Evolutionary conservation across 352 stramenopile genomes (phyloP).

Genomic region (Phytopythium vexans): DNA sequence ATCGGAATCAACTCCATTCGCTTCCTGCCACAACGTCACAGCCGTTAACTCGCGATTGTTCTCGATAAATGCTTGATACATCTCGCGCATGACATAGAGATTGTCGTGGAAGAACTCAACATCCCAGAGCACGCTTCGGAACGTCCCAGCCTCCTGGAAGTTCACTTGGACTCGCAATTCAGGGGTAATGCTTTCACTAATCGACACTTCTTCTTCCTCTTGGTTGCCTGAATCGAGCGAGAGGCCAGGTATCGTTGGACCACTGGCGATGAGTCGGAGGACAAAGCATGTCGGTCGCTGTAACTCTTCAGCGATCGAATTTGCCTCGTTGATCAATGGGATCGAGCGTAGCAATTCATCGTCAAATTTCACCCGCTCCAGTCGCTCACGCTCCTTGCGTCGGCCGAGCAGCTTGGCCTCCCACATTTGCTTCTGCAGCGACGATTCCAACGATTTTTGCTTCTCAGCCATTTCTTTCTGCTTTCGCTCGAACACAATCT

Average conservation of each 20-base stretch:
- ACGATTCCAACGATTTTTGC: conserved; percentile 65
- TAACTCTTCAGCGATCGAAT: conserved; percentile 82
- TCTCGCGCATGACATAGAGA: conserved; percentile 84
- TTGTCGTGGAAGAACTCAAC: conserved; percentile 77
- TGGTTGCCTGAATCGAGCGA: conserved; percentile 20
- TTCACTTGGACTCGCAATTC: conserved; percentile 78
- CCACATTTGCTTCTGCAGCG: conserved; percentile 77
- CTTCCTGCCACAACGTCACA: conserved; percentile 26
- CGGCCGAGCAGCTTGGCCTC: conserved; percentile 63
- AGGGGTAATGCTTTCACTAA: conserved; percentile 47
- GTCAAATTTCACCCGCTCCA: conserved; percentile 72
- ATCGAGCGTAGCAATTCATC: conserved; percentile 78
- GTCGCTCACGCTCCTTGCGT: conserved; percentile 72
- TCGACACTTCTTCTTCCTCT: conserved; percentile 54
- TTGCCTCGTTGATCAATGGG: conserved; percentile 82
- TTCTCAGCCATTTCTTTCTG: conserved; percentile 61
- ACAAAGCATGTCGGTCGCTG: conserved; percentile 64
- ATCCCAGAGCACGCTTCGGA: conserved; percentile 73
- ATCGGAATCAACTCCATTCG: conserved; percentile 40
- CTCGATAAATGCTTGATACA: conserved; percentile 86
- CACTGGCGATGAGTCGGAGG: conserved; percentile 59
- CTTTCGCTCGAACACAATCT: conserved; percentile 76
- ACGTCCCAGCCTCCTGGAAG: conserved; percentile 72
- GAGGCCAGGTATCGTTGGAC: conserved; percentile 22
- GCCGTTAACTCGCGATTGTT: conserved; percentile 46